Base-by-base conservation (phyloP, 768 basidiomycete genomes). In the Psilocybe azurescens region DNA sequence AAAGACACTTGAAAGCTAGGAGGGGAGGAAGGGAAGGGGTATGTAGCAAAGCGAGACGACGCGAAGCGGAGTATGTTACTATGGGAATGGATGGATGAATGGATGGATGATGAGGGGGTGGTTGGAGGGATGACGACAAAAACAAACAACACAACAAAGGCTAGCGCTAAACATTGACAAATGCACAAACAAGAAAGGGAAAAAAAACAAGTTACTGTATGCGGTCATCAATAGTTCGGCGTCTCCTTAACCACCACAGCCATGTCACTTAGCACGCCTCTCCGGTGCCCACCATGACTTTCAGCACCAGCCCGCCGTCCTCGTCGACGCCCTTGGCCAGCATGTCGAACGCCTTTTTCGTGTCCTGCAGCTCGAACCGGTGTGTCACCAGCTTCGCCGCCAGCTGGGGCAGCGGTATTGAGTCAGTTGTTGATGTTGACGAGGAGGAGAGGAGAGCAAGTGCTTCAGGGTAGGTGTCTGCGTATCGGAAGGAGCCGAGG, bases 401-500 rank as follows among this genome's bases (percentile, higher is more conserved):
- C 32, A 66, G 57, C 48, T 55, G 30, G 9, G 61, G 60, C 9
- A 67, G 58, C 14, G 54, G 61, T 52, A 51, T 53, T 33, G 56
- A 47, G 41, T 13, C 41, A 13, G 41, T 44, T 18, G 58, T 41
- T 4, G 51, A 44, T 1, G 58, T 28, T 2, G 58, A 54, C 32
- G 46, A 41, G 8, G 58, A 18, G 13, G 61, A 58, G 9, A 95
- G 85, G 8, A 99, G 83, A 2, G 82, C 77, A 49, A 98, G 79
- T 20, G 96, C 97, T n/a, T 86, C 86, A 18, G 91, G 87, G 73
- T 97, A 99, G 9, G 94, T 95, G 78, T 94, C 88, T 62, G 90
- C 89, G 70, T 95, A 95, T 33, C 93, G 86, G 84, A 97, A 97
- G 39, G 91, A 92, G 66, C 95, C 96, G 63, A 88, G 86, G 69